phyloP scores from a whole-genome alignment of 2,329 filamentous ascomycete genomes.

The Aspergillus sp. region DNA sequence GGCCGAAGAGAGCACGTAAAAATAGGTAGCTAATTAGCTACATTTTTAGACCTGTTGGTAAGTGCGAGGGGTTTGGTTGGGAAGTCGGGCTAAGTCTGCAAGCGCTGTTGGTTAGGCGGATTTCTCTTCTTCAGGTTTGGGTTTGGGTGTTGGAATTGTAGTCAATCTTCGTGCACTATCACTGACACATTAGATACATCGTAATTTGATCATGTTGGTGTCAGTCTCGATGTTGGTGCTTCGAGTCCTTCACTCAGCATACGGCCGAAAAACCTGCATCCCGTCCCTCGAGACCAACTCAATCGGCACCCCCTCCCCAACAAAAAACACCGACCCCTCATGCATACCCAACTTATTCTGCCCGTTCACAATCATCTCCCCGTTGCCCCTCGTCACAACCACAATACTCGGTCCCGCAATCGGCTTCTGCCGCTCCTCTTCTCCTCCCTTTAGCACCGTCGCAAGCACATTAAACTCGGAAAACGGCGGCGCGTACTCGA shows the following conservation, averaged over 20 bases:
- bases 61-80: neutral
- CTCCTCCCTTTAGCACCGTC: conserved; percentile 59
- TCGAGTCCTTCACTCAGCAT: conserved; percentile 34
- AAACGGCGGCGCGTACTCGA: conserved; percentile 68
- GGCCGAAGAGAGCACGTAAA: conserved; percentile 4
- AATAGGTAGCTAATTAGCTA: conserved; percentile 11
- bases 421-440: conserved; percentile 61
- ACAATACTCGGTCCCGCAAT: conserved; percentile 67
- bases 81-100: neutral
- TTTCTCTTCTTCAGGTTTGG: neutral
- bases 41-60: neutral
- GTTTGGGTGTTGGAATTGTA: neutral
- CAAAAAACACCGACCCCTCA: conserved; percentile 68
- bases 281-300: conserved; percentile 54
- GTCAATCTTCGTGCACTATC: neutral
- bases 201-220: neutral
- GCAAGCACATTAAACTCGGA: conserved; percentile 73
- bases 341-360: conserved; percentile 57
- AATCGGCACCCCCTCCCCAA: conserved; percentile 62
- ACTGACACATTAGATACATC: neutral
- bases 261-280: conserved; percentile 56
- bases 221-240: neutral
- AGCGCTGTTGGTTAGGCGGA: conserved; percentile 1
- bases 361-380: conserved; percentile 59
- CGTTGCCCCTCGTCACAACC: conserved; percentile 64